These are phyloP conservation scores for Venturia nashicola DNA, from an alignment of 2,329 filamentous ascomycete genomes.

Conservation along the genomic window DNA sequence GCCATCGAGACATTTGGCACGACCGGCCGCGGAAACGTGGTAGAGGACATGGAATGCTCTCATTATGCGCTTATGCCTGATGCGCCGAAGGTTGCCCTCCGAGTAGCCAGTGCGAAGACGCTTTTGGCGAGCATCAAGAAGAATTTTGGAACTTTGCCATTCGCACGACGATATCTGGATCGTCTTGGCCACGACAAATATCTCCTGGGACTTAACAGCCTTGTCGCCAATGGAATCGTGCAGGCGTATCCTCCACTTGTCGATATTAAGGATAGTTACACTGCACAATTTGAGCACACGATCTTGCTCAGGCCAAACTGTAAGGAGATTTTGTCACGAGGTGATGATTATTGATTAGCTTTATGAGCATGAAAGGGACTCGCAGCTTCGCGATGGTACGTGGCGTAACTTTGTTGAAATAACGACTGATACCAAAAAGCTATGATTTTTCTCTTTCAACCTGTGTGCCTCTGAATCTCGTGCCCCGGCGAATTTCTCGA, in stretches of 20 bases:
- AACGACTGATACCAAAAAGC: neutral
- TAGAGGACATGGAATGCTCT: slow-evolving; percentile 75
- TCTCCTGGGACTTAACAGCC: slow-evolving; percentile 74
- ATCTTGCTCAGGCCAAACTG: slow-evolving; percentile 11
- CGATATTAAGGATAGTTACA: slow-evolving; percentile 90
- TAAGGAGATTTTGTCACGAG: slow-evolving; percentile 8
- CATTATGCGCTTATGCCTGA: slow-evolving; percentile 73
- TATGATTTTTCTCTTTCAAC: neutral
- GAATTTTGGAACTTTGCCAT: slow-evolving; percentile 89
- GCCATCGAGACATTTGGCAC: slow-evolving; percentile 94
- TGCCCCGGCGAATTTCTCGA: too few species aligned
- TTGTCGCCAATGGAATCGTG: slow-evolving; percentile 72
- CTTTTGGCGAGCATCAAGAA: slow-evolving; percentile 85
- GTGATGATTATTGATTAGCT: slow-evolving; percentile 13
- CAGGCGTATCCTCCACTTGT: slow-evolving; percentile 82
- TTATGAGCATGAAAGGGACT: neutral
- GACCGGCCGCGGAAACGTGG: slow-evolving; percentile 78
- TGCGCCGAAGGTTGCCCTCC: slow-evolving; percentile 62
- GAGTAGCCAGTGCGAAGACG: slow-evolving; percentile 71
- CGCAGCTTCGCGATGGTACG: neutral
- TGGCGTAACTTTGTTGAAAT: neutral
- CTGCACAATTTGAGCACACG: slow-evolving; percentile 78
- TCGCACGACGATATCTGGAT: slow-evolving; percentile 82
- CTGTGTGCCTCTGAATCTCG: too few species aligned
- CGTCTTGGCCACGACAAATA: slow-evolving; percentile 93